A percentile compares a stretch with the other conserved stretches of the same genome.
phyloP scores from a whole-genome alignment of 768 basidiomycete species.

The Tulasnella sp. region DNA sequence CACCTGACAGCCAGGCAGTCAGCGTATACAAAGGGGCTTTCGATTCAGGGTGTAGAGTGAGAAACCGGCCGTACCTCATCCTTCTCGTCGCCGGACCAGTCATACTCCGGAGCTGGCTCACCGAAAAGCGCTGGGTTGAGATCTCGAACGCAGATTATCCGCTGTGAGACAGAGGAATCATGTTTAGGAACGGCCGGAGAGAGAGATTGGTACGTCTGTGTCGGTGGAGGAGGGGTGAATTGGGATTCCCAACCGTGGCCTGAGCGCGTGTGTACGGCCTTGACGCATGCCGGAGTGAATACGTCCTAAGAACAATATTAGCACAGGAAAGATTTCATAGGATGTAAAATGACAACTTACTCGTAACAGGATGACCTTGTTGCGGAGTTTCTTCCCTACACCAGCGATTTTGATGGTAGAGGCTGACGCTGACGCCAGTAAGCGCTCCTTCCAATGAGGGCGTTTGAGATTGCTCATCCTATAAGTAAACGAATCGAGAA shows the following conservation, averaged over 20 bases:
- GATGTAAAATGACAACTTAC: slow-evolving; percentile 3
- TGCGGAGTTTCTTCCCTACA: slow-evolving; percentile 5
- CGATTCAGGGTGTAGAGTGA: no score
- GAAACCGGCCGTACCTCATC: neutral
- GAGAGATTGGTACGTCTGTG: neutral
- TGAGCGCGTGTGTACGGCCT: neutral
- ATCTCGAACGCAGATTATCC: neutral
- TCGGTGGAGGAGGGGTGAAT: slow-evolving; percentile 4
- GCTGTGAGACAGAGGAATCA: neutral
- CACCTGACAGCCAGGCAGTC: no score
- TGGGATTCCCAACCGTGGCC: no score
- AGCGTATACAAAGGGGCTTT: no score
- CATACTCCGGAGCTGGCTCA: neutral
- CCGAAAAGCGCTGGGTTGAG: neutral
- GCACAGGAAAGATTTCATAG: neutral
- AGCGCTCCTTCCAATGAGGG: neutral
- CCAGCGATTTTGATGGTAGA: slow-evolving; percentile 9
- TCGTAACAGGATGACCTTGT: slow-evolving; percentile 10
- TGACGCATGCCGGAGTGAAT: neutral
- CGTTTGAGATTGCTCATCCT: no score
- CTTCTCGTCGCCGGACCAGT: neutral
- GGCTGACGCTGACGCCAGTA: slow-evolving; percentile 7
- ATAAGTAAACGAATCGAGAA: no score
- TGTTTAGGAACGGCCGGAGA: slow-evolving; percentile 2
- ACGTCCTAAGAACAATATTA: neutral